Conservation (phyloP, 1,139 yeast genomes). For the Protomyces inundatus region DNA sequence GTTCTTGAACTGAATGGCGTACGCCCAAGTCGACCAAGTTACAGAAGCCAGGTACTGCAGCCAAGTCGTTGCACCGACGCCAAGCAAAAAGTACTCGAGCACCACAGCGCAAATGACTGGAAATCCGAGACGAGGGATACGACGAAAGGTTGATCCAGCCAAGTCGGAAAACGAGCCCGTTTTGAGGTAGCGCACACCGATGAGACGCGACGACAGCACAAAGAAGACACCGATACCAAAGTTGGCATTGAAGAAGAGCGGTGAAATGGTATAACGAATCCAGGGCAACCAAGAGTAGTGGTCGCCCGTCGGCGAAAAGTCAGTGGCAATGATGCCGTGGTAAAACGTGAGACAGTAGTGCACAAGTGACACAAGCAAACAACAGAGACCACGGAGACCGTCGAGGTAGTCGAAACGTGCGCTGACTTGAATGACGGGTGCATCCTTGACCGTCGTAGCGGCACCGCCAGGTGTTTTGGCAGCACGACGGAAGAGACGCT, state of each 20-base stretch:
- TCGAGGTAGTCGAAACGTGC: slow-evolving; percentile 15
- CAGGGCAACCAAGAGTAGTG: slow-evolving; percentile 9
- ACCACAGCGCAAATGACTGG: slow-evolving; percentile 16
- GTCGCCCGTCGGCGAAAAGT: background rate
- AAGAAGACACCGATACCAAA: slow-evolving; percentile 24
- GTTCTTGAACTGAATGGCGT: slow-evolving; percentile 19
- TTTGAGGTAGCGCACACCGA: slow-evolving; percentile 15
- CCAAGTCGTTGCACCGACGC: slow-evolving; percentile 20
- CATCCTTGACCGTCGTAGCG: background rate
- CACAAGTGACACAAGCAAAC: slow-evolving; percentile 18
- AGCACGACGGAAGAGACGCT: background rate
- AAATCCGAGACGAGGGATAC: slow-evolving; percentile 20
- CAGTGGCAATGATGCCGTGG: slow-evolving; percentile 7
- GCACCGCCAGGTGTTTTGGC: background rate
- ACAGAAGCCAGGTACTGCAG: slow-evolving; percentile 17
- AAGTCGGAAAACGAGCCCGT: slow-evolving; percentile 13
- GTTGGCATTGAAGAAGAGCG: slow-evolving; percentile 22
- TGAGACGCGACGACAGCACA: slow-evolving; percentile 20
- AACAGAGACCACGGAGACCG: slow-evolving; percentile 20
- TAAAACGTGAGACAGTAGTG: slow-evolving; percentile 21
- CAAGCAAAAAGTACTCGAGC: slow-evolving; percentile 19
- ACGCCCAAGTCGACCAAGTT: slow-evolving; percentile 23
- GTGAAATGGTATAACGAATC: slow-evolving; percentile 7
- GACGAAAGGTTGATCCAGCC: slow-evolving; percentile 21
- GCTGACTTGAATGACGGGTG: background rate